Base-by-base conservation (phyloP, 495 filamentous ascomycete species). In the Aspergillus sclerotiicarbonarius region DNA sequence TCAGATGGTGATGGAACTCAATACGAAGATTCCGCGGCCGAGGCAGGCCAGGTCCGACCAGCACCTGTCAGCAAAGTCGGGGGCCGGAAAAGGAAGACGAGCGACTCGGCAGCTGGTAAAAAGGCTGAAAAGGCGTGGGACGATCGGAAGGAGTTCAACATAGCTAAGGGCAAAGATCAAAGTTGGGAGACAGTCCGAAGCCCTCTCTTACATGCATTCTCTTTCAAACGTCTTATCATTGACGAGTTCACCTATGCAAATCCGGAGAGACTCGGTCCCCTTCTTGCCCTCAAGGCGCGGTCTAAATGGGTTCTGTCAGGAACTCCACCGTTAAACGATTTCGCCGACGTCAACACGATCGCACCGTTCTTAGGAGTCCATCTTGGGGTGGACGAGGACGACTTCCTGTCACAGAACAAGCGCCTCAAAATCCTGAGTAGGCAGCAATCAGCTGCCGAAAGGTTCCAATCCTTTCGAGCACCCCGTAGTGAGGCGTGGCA, bases 261-360 rank as follows among this genome's bases (percentile, higher is more conserved):
- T 13, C 61, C 71, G 19, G 60, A 72, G 6, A 62, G 68, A 37
- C 66, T 68, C 25, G 50, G 61, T 0, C 55, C 70, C 6, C 53
- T 83, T 5, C 55, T 67, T 2, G 60, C 63, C 0, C 53, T 84
- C 0, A 57, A 76, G 6, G 77, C 82, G 25, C 71, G 74, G 46
- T 80, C 80, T 9, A 83, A 81, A 54, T 91, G 88, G 88, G 72
- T 87, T 20, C 68, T 91, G 0, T 90, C 87, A 0, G 88, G 82
- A 3, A 91, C 88, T 1, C 88, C 87, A 0, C 74, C 75, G 1
- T 65, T 87, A 0, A 69, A 69, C 6, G 78, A 82, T 43, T 84
- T 89, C 53, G 73, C 73, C 12, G 84, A 87, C 50, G 68, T 89
- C 20, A 85, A 85, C 45, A 71, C 67, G 4, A 83, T 87, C 32